Evolutionary conservation across 345 rosid species (phyloP).

Genomic region (Syzygium jambos): DNA sequence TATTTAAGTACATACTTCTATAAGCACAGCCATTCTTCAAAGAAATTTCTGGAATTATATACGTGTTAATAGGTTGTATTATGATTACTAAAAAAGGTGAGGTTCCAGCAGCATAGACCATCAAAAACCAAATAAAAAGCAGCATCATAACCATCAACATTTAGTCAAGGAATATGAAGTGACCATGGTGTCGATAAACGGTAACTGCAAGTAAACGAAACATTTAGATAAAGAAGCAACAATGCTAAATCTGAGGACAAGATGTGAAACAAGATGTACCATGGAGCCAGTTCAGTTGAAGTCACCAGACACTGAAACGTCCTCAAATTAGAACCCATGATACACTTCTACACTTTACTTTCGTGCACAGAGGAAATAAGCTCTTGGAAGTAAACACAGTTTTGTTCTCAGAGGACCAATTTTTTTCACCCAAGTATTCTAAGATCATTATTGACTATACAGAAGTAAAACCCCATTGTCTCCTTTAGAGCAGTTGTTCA

Average conservation of each 20-base stretch:
- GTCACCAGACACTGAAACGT: background rate
- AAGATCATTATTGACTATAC: background rate
- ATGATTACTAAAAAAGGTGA: background rate
- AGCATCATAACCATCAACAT: background rate
- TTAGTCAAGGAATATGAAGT: background rate
- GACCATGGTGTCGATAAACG: background rate
- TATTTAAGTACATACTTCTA: background rate
- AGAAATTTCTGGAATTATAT: background rate
- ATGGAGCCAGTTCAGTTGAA: background rate
- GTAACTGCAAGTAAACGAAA: background rate
- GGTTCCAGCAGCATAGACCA: background rate
- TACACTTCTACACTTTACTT: background rate
- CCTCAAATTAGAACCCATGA: background rate
- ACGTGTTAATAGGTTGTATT: background rate
- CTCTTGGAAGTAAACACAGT: background rate
- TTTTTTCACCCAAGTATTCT: background rate
- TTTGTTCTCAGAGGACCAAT: background rate
- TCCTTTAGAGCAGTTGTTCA: background rate
- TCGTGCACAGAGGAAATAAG: background rate
- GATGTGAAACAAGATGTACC: background rate
- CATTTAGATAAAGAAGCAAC: background rate
- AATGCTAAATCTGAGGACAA: background rate
- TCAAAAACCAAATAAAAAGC: background rate
- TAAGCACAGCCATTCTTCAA: background rate
- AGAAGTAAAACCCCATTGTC: background rate